A percentile compares a stretch with the other conserved stretches of the same genome.
Evolutionary conservation across 108 stramenopile species (phyloP).

Genomic region (Nitzschia sp.): DNA sequence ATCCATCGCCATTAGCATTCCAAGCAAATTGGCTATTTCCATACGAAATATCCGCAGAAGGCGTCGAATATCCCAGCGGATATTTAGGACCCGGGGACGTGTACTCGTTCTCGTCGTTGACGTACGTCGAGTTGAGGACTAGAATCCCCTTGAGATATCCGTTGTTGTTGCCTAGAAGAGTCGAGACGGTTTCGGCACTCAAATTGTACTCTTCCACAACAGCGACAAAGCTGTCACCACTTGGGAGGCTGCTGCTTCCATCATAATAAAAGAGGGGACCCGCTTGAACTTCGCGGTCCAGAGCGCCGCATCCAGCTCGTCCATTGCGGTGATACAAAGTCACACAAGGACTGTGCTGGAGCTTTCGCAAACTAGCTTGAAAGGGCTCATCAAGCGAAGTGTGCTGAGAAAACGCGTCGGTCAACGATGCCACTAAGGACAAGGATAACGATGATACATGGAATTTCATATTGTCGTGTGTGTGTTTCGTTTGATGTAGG

Average conservation of each 20-base stretch:
- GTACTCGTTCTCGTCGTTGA: conserved; percentile 19
- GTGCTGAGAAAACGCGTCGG: conserved; percentile 6
- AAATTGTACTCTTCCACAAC: conserved; percentile 70
- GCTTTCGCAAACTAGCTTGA: conserved; percentile 47
- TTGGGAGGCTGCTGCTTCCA: conserved; percentile 26
- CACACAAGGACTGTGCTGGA: conserved; percentile 69
- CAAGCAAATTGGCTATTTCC: conserved; percentile 66
- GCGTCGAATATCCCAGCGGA: conserved; percentile 73
- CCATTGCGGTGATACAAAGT: conserved; percentile 75
- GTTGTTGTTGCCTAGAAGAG: conserved; percentile 39
- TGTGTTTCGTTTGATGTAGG: not conserved
- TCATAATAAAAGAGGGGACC: conserved; percentile 60
- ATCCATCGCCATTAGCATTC: conserved; percentile 70
- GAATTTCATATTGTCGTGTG: not conserved
- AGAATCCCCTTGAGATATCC: conserved; percentile 71
- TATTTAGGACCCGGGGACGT: conserved; percentile 56
- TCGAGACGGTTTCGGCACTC: conserved; percentile 40
- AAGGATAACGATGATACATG: not conserved
- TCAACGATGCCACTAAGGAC: not conserved
- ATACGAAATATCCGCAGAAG: conserved; percentile 51
- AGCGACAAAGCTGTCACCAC: conserved; percentile 52
- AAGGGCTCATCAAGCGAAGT: conserved; percentile 59
- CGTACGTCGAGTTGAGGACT: conserved; percentile 54
- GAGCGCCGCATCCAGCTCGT: conserved; percentile 78
- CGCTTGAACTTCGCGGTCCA: conserved; percentile 45